A percentile compares a stretch with the other conserved stretches of the same genome.
These are phyloP conservation scores for Xylariaceae sp. DNA, from an alignment of 2,329 filamentous ascomycete genomes.

Conservation along the genomic window DNA sequence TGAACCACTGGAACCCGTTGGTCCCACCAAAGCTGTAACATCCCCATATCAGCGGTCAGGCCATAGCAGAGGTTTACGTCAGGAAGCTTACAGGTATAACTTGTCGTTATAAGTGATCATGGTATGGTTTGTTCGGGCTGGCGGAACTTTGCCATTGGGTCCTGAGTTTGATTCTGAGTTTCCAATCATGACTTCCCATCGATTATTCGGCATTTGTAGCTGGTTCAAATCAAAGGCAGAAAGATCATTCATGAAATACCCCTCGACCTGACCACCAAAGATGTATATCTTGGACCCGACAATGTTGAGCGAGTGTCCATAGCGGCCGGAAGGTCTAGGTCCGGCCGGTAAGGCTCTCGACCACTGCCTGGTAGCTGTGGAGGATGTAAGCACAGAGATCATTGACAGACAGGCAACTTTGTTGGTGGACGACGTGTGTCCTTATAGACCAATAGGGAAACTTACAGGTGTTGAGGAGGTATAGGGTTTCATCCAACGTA, in stretches of 20 bases:
- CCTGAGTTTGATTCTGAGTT: constrained; percentile 63
- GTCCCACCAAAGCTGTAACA: constrained; percentile 82
- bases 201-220: constrained; percentile 82
- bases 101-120: constrained; percentile 90
- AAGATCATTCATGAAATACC: constrained; percentile 96
- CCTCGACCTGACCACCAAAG: constrained; percentile 96
- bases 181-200: constrained; percentile 88
- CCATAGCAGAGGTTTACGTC: background rate
- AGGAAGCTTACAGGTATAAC: constrained; percentile 75
- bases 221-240: constrained; percentile 95
- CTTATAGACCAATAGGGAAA: constrained; percentile 18
- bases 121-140: constrained; percentile 90
- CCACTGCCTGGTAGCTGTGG: constrained; percentile 90
- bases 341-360: constrained; percentile 87
- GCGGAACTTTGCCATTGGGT: constrained; percentile 65
- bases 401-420: background rate
- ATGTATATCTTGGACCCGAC: constrained; percentile 95
- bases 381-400: background rate
- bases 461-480: constrained; percentile 96
- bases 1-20: constrained; percentile 95
- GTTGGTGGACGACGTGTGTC: too few relatives aligned
- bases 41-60: constrained; percentile 1
- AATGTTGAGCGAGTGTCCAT: constrained; percentile 95
- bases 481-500: constrained; percentile 88
- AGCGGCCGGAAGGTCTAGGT: constrained; percentile 80